Conservation (phyloP, 2,329 filamentous ascomycete species). For the Hypocrella siamensis region DNA sequence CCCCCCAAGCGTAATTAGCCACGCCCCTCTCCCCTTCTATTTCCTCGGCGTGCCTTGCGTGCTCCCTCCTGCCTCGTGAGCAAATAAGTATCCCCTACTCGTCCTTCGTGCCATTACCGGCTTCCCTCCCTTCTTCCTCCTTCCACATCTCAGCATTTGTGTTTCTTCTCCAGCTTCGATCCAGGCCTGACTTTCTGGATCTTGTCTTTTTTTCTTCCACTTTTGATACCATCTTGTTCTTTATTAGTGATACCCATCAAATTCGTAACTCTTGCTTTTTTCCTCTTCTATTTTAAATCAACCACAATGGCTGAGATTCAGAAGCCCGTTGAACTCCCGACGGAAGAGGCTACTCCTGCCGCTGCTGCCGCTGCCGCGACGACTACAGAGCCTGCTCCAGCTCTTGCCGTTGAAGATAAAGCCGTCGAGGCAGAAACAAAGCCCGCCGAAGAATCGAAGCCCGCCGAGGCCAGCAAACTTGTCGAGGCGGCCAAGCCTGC, state of each 20-base stretch:
- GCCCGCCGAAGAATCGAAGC: conserved; percentile 21
- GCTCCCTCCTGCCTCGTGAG: conserved; percentile 6
- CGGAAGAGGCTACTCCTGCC: conserved; percentile 34
- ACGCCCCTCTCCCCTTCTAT: conserved; percentile 5
- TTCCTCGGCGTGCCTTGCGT: conserved; percentile 4
- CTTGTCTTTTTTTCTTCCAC: conserved; percentile 15
- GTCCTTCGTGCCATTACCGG: conserved; percentile 12
- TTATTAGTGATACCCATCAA: conserved; percentile 17
- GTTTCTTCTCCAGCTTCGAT: conserved; percentile 9
- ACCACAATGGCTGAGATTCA: conserved; percentile 57
- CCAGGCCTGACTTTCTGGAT: conserved; percentile 17
- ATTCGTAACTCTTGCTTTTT: background rate
- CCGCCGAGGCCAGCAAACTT: conserved; percentile 23
- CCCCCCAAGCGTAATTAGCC: conserved; percentile 2
- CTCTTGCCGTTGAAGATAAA: conserved; percentile 20
- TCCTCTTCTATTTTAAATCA: conserved; percentile 3
- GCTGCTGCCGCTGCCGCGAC: conserved; percentile 11
- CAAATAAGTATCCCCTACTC: conserved; percentile 28
- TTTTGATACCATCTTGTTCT: conserved; percentile 24
- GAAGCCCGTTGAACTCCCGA: conserved; percentile 40
- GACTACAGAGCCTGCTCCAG: conserved; percentile 16
- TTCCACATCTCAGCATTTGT: conserved; percentile 17
- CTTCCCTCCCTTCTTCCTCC: conserved; percentile 13
- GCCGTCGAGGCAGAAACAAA: conserved; percentile 29
- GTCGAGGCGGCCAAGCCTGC: conserved; percentile 24